Percentiles rank a stretch among this genome's conserved stretches.
These are phyloP conservation scores for Hordeum pubiflorum DNA, from an alignment of 202 grass and related monocot genomes.

Conservation along the genomic window DNA sequence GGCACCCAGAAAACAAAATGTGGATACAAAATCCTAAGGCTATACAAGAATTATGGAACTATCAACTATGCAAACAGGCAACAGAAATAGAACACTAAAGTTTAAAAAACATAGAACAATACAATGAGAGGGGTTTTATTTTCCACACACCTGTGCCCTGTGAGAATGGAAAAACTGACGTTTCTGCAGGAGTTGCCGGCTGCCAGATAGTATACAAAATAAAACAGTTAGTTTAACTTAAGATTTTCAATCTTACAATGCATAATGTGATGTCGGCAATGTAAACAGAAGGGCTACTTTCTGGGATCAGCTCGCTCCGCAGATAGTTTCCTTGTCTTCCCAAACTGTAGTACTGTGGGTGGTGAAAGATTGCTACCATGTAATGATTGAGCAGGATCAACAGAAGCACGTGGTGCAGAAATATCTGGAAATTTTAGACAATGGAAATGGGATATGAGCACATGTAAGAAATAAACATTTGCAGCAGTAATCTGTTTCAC, in stretches of 20 bases:
- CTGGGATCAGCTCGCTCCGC: constrained; percentile 83
- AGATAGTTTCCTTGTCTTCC: constrained; percentile 87
- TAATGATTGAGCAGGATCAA: constrained; percentile 54
- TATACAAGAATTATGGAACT: background rate
- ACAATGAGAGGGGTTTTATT: background rate
- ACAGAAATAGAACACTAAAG: background rate
- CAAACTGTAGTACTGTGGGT: constrained; percentile 85
- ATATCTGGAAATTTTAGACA: constrained; percentile 28
- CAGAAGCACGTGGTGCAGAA: constrained; percentile 47
- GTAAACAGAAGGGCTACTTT: constrained; percentile 54
- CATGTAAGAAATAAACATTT: background rate
- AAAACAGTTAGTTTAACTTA: constrained; percentile 10
- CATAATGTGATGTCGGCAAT: constrained; percentile 7
- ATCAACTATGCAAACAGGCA: background rate
- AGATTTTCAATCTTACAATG: constrained; percentile 3
- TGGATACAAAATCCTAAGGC: background rate
- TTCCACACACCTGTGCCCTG: constrained; percentile 73
- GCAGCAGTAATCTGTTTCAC: background rate
- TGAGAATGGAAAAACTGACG: constrained; percentile 96
- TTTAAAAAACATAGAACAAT: background rate
- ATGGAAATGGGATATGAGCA: background rate
- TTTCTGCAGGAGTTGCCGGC: constrained; percentile 83
- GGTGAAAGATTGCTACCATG: constrained; percentile 59
- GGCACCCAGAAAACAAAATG: background rate
- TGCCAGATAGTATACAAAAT: constrained; percentile 44